A percentile compares a stretch with the other conserved stretches of the same genome.
phyloP scores from a whole-genome alignment of 345 rosid species.

The Rhodamnia rubescens region DNA sequence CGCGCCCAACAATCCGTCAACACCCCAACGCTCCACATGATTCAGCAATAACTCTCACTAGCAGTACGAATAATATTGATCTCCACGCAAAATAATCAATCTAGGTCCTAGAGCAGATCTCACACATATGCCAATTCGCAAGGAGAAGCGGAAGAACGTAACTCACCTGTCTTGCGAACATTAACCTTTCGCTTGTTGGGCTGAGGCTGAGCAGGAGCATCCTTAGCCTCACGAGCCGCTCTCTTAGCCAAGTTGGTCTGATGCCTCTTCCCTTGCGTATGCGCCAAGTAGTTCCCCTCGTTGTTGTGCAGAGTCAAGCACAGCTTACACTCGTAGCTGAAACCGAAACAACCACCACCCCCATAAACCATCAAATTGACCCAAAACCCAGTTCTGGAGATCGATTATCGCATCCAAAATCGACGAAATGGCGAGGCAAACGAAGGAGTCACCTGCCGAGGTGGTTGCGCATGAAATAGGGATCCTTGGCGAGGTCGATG shows the following conservation, averaged over 20 bases:
- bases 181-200: slow-evolving; percentile 88
- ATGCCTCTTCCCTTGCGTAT: slow-evolving; percentile 95
- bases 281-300: slow-evolving; percentile 99
- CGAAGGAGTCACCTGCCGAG: slow-evolving; percentile 57
- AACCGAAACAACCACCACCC: neutral
- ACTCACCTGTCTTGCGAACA: slow-evolving; percentile 60
- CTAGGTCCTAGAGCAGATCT: neutral
- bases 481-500: slow-evolving; percentile 95
- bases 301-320: slow-evolving; percentile 96
- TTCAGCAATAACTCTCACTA: neutral
- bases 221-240: slow-evolving; percentile 96
- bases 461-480: slow-evolving; percentile 97
- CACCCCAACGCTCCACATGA: neutral
- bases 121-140: neutral
- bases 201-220: slow-evolving; percentile 84
- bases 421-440: neutral
- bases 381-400: neutral
- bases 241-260: slow-evolving; percentile 95
- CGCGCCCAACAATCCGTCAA: neutral
- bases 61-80: neutral
- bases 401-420: neutral
- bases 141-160: neutral
- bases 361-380: neutral
- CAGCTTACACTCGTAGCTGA: slow-evolving; percentile 94
- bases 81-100: neutral